phyloP scores from a whole-genome alignment of 768 basidiomycete genomes.

The Coprinellus micaceus region DNA sequence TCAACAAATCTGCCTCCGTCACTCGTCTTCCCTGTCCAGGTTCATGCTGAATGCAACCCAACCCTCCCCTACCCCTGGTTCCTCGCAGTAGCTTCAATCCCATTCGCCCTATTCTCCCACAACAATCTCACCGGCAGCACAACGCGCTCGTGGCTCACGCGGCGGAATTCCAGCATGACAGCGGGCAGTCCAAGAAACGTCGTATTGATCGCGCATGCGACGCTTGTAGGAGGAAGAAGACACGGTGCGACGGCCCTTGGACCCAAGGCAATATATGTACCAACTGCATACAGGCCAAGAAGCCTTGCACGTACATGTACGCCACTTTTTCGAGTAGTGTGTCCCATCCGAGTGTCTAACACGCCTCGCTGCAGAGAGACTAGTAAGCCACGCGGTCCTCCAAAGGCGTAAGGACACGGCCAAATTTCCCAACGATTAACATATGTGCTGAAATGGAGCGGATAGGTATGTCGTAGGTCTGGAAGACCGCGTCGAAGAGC shows the following conservation, averaged over 20 bases:
- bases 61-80: slow-evolving; percentile 4
- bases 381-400: slow-evolving; percentile 63
- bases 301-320: slow-evolving; percentile 59
- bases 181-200: slow-evolving; percentile 32
- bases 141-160: not conserved
- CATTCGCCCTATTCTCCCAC: not conserved
- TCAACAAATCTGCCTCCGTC: slow-evolving; percentile 5
- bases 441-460: not conserved
- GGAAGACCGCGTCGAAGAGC: slow-evolving; percentile 55
- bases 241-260: slow-evolving; percentile 57
- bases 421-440: no score
- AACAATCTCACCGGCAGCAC: not conserved
- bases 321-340: slow-evolving; percentile 19
- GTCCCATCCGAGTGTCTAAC: not conserved
- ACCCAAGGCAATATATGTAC: slow-evolving; percentile 51
- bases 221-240: slow-evolving; percentile 54
- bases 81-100: slow-evolving; percentile 1
- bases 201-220: slow-evolving; percentile 59
- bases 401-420: slow-evolving; percentile 53
- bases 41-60: slow-evolving; percentile 8
- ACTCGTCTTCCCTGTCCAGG: slow-evolving; percentile 4
- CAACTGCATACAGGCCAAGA: slow-evolving; percentile 50
- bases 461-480: slow-evolving; percentile 53
- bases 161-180: not conserved
- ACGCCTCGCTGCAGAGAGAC: slow-evolving; percentile 40